A percentile compares a stretch with the other conserved stretches of the same genome.
These are phyloP conservation scores for Opeltia flavorubescens DNA, from an alignment of 495 filamentous ascomycete species.

Conservation along the genomic window DNA sequence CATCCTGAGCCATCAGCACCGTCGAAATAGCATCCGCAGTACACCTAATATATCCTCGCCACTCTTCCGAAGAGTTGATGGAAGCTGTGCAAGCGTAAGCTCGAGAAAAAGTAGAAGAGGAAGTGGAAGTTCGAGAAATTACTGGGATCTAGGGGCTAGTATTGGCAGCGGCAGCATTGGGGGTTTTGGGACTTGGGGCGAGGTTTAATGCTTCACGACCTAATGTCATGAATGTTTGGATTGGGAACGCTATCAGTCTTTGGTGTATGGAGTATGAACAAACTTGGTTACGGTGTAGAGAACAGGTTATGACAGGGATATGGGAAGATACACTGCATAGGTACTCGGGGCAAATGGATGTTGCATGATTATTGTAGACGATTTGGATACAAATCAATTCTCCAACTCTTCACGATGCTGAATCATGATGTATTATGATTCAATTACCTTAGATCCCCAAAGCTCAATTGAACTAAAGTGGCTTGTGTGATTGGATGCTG, in stretches of 20 bases:
- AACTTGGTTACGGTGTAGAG: neutral
- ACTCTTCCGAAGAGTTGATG: slow-evolving; percentile 20
- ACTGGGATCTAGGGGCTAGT: slow-evolving; percentile 74
- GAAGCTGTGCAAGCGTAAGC: slow-evolving; percentile 55
- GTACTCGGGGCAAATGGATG: neutral
- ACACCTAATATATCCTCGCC: neutral
- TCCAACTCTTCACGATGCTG: too few relatives aligned
- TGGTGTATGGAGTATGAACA: neutral
- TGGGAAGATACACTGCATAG: neutral
- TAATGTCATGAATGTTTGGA: too few relatives aligned
- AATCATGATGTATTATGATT: too few relatives aligned
- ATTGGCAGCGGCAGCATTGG: slow-evolving; percentile 36
- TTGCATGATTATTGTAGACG: neutral
- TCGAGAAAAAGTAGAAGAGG: slow-evolving; percentile 38
- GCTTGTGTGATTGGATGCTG: too few relatives aligned
- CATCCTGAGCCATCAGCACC: slow-evolving; percentile 12
- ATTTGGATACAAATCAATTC: neutral
- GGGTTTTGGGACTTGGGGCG: slow-evolving; percentile 60
- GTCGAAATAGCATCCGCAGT: neutral
- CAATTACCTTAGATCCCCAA: too few relatives aligned
- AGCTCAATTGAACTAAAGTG: too few relatives aligned
- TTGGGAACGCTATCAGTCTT: too few relatives aligned
- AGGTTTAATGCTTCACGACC: slow-evolving; percentile 35
- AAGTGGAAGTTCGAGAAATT: slow-evolving; percentile 38
- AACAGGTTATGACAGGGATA: neutral